phyloP scores from a whole-genome alignment of 73 alveolate genomes.

The Halteria grandinella region DNA sequence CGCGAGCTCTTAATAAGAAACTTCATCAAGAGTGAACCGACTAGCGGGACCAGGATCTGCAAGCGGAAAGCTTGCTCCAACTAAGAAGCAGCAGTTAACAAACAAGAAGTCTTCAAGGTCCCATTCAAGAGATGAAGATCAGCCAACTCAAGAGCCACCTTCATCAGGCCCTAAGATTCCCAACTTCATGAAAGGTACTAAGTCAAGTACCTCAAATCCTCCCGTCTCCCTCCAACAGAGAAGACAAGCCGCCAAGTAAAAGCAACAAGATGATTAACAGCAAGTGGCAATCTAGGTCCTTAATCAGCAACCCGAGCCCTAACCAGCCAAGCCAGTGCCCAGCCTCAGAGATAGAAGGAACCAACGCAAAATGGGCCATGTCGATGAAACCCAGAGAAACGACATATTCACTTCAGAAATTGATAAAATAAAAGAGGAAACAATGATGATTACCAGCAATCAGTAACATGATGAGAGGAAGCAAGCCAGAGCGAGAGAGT shows the following conservation, averaged over 20 bases:
- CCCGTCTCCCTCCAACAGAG: neutral
- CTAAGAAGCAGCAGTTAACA: neutral
- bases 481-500: slow-evolving; percentile 18
- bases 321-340: slow-evolving; percentile 19
- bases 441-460: neutral
- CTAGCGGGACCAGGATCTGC: too few relatives aligned
- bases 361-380: too few relatives aligned
- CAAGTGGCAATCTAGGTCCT: neutral
- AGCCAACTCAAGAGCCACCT: neutral
- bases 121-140: neutral
- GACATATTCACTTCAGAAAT: too few relatives aligned
- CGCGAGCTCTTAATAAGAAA: too few relatives aligned
- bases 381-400: too few relatives aligned
- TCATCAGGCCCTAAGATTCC: neutral
- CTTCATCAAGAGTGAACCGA: too few relatives aligned
- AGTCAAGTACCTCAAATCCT: too few relatives aligned
- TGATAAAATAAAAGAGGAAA: slow-evolving; percentile 31
- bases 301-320: neutral
- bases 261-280: neutral
- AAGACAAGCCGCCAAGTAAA: neutral
- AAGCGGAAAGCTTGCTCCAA: too few relatives aligned
- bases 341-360: slow-evolving; percentile 51
- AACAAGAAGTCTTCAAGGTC: neutral
- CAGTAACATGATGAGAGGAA: slow-evolving; percentile 13
- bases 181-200: neutral